Evolutionary conservation across 2,329 filamentous ascomycete genomes (phyloP), one percentile per base, ranked within the genome.

Genomic region (Teratosphaeria destructans): DNA sequence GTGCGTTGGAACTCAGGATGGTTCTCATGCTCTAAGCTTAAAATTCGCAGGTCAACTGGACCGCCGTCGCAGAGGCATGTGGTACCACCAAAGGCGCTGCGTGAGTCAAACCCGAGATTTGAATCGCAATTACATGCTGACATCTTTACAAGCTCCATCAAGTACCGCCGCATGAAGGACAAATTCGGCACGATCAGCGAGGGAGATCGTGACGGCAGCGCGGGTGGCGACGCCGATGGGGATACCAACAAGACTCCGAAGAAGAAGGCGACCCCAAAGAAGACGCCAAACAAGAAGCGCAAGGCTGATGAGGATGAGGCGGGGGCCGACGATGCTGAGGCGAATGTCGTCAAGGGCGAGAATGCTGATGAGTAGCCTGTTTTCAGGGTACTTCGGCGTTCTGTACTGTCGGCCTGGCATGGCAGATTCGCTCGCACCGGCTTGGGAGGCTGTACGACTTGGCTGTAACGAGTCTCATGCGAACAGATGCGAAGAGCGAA

Each of bases 81-180:
- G 55, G 23, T 16, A 62, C 63, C 35, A 56, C 59, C 54, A 60
- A 60, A 54, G 63, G 58, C 49, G 63, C 63, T 26, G 59, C 63
- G 59, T 61, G 60, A 56, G 61, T 55, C 10, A 29, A 16, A 19
- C 19, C 23, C 32, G 16, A 16, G 5, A 3, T 27, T 10, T 32
- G n/a, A 16, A 32, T 19, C 55, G 26, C 47, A 26, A 37, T 12
- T 35, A 6, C 10, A 49, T 37, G 16, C 58, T 52, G 14, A 19
- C 34, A 8, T 29, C 1, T 1, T 54, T 11, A 5, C 27, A 63
- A 60, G 3, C 11, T 54, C 3, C 61, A 61, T 57, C 59, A 49
- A 60, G 5, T 64, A 56, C 59, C 59, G 56, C 35, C 59, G 63
- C 35, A 54, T 64, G 19, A 62, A 61, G 7, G 54, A 19, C 1